Evolutionary conservation across 2,329 filamentous ascomycete genomes (phyloP).

Genomic region (Botrytis squamosa): DNA sequence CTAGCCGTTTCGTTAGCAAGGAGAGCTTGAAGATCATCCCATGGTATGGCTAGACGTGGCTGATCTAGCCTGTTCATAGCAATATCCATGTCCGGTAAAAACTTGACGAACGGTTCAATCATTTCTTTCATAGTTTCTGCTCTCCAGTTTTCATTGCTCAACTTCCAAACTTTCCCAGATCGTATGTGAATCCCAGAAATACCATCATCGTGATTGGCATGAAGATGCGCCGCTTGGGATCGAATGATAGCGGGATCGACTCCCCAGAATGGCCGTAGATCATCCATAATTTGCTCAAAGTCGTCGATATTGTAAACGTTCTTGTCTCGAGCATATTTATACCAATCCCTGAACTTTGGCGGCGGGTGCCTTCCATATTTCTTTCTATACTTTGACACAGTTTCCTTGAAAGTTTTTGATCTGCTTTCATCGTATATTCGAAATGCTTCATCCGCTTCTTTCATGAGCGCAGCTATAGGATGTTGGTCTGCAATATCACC

Average conservation of each 20-base stretch:
- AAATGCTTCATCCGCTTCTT: constrained; percentile 37
- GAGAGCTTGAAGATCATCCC: constrained; percentile 53
- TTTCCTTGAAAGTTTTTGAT: constrained; percentile 50
- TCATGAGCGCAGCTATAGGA: constrained; percentile 38
- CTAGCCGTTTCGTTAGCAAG: constrained; percentile 49
- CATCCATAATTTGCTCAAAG: constrained; percentile 63
- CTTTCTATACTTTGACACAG: constrained; percentile 55
- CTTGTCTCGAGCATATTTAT: constrained; percentile 51
- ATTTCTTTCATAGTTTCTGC: constrained; percentile 43
- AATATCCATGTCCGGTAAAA: constrained; percentile 64
- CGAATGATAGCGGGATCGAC: constrained; percentile 40
- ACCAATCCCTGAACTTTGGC: constrained; percentile 63
- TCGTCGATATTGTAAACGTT: constrained; percentile 60
- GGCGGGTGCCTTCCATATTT: constrained; percentile 60
- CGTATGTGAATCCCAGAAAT: constrained; percentile 38
- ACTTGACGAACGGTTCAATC: constrained; percentile 46
- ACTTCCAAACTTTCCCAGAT: constrained; percentile 38
- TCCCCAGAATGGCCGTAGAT: constrained; percentile 60
- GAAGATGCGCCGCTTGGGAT: constrained; percentile 45
- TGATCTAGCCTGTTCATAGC: constrained; percentile 65
- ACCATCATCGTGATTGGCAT: constrained; percentile 30
- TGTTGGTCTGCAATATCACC: constrained; percentile 32
- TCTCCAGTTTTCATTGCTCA: constrained; percentile 43
- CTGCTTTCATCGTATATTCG: constrained; percentile 37
- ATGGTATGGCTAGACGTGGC: constrained; percentile 59